Evolutionary conservation across 148 eudicot genomes (phyloP).

Genomic region (Rhododendron ferrugineum): DNA sequence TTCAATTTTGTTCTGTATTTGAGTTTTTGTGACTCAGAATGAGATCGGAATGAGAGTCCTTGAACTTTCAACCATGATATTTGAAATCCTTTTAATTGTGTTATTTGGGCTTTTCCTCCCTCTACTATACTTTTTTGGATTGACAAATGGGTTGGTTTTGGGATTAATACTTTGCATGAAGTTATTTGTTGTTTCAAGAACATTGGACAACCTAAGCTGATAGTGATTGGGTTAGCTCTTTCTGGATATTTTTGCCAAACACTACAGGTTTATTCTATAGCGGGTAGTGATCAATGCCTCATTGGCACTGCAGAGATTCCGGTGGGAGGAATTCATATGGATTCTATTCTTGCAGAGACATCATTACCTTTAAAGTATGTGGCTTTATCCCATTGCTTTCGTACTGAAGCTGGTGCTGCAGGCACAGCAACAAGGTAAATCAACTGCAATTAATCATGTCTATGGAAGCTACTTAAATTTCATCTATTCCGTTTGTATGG

Average conservation of each 20-base stretch:
- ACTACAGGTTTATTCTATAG: conserved; percentile 10
- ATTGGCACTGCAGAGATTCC: conserved; percentile 16
- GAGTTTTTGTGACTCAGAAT: neutral
- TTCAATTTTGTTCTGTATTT: neutral
- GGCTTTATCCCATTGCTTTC: conserved; percentile 87
- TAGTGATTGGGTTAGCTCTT: neutral
- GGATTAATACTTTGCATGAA: neutral
- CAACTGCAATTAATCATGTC: neutral
- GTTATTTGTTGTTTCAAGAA: neutral
- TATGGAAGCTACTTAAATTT: neutral
- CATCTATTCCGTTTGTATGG: neutral
- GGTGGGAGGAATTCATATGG: conserved; percentile 22
- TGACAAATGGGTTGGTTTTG: neutral
- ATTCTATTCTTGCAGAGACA: neutral
- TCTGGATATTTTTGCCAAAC: neutral
- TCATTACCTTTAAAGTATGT: conserved; percentile 8
- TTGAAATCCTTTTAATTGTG: neutral
- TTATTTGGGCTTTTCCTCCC: neutral
- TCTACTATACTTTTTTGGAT: neutral
- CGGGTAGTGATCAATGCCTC: conserved; percentile 13
- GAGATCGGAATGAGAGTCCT: neutral
- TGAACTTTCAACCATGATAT: neutral
- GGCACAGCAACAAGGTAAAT: conserved; percentile 81
- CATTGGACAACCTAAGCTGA: neutral
- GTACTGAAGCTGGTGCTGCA: conserved; percentile 97